These are phyloP conservation scores for Pugionium cornutum DNA, from an alignment of 345 rosid species.

Conservation along the genomic window DNA sequence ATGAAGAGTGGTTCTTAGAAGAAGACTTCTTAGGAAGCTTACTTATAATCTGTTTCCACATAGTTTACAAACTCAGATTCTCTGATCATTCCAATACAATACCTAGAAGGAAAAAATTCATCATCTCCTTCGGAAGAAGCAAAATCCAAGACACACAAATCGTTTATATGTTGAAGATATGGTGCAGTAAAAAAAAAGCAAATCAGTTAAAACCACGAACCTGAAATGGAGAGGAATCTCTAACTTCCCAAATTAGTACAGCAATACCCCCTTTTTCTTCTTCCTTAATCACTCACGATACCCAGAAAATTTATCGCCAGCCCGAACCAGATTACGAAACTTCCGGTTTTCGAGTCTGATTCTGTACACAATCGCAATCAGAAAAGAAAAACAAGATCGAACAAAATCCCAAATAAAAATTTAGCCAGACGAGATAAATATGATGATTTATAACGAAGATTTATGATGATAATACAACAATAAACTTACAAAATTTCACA, in stretches of 20 bases:
- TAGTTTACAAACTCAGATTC: slow-evolving; percentile 36
- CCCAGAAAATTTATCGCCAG: slow-evolving; percentile 16
- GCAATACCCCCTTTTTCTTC: slow-evolving; percentile 24
- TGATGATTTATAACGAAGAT: background rate
- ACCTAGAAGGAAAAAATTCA: slow-evolving; percentile 17
- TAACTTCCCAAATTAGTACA: slow-evolving; percentile 31
- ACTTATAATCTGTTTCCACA: too few relatives aligned
- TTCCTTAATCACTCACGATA: slow-evolving; percentile 24
- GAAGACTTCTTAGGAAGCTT: slow-evolving; percentile 84
- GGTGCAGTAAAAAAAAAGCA: background rate
- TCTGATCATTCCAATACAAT: slow-evolving; percentile 15
- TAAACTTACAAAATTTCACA: slow-evolving; percentile 36
- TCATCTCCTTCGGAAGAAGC: background rate
- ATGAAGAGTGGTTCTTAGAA: slow-evolving; percentile 50
- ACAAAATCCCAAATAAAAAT: slow-evolving; percentile 17
- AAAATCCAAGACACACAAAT: background rate
- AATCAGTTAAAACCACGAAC: slow-evolving; percentile 8
- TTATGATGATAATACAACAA: background rate
- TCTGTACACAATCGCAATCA: slow-evolving; percentile 22
- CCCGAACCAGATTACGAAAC: slow-evolving; percentile 32
- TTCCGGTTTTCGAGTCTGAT: slow-evolving; percentile 2
- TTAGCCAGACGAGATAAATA: slow-evolving; percentile 10
- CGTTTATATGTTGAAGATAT: background rate
- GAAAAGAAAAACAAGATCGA: slow-evolving; percentile 10
- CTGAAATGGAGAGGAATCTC: slow-evolving; percentile 33